phyloP scores from a whole-genome alignment of 1,284 basidiomycete species.

The Tilletia horrida region DNA sequence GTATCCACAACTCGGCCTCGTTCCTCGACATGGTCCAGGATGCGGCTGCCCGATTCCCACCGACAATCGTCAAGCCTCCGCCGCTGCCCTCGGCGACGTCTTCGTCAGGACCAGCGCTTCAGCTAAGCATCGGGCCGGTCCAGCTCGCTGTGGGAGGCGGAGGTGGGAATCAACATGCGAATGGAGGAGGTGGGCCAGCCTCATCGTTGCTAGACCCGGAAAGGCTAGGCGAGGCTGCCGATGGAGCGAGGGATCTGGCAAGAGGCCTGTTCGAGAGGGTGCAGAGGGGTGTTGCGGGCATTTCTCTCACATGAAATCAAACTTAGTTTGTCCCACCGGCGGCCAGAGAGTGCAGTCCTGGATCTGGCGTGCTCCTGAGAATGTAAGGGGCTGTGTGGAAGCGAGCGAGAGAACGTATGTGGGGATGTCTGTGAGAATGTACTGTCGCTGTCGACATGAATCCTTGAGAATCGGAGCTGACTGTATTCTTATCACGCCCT shows the following conservation, averaged over 20 bases:
- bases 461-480: too few relatives aligned
- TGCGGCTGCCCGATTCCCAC: slow-evolving; percentile 42
- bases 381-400: too few relatives aligned
- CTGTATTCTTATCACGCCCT: not conserved
- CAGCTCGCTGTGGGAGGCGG: slow-evolving; percentile 33
- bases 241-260: slow-evolving; percentile 46
- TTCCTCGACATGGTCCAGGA: slow-evolving; percentile 51
- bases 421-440: too few relatives aligned
- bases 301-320: slow-evolving; percentile 14
- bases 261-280: slow-evolving; percentile 42
- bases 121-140: slow-evolving; percentile 45
- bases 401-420: too few relatives aligned
- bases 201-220: slow-evolving; percentile 24
- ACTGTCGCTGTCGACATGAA: too few relatives aligned
- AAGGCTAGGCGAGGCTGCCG: slow-evolving; percentile 42
- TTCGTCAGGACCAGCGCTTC: slow-evolving; percentile 28
- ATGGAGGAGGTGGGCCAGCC: not conserved
- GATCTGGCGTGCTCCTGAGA: too few relatives aligned
- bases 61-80: slow-evolving; percentile 34
- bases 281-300: slow-evolving; percentile 34
- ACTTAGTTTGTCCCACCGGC: too few relatives aligned
- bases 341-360: too few relatives aligned
- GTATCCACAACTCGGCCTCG: slow-evolving; percentile 42
- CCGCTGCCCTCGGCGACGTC: slow-evolving; percentile 21
- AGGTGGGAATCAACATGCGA: not conserved